These are phyloP conservation scores for Coemansia guatemalensis DNA, from an alignment of 192 early-diverging fungal genomes.

Conservation along the genomic window DNA sequence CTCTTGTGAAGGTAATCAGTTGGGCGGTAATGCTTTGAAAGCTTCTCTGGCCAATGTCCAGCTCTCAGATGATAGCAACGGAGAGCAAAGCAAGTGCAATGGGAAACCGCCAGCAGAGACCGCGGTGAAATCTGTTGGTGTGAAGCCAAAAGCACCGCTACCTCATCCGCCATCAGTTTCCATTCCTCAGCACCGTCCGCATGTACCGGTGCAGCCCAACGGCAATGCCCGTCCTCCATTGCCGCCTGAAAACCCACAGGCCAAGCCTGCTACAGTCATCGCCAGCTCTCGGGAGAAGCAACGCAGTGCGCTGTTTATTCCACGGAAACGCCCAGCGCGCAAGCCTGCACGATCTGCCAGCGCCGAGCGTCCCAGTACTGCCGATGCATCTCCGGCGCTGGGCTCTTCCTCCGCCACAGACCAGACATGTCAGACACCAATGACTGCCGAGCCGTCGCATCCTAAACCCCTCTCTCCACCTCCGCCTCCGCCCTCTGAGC, in stretches of 20 bases:
- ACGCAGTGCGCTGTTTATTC: constrained; percentile 43
- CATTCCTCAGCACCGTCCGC: background rate
- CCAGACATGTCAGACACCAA: background rate
- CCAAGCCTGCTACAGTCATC: background rate
- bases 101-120: background rate
- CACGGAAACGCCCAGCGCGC: constrained; percentile 16
- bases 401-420: background rate
- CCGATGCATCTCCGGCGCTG: background rate
- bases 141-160: background rate
- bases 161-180: too few relatives aligned
- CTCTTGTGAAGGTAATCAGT: background rate
- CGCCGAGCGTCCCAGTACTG: background rate
- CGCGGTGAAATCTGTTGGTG: background rate
- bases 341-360: background rate
- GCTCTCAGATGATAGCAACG: background rate
- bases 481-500: background rate
- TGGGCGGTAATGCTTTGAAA: background rate
- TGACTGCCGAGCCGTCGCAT: background rate
- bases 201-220: background rate
- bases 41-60: background rate
- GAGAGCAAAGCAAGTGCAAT: background rate
- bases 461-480: background rate
- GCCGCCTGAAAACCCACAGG: background rate
- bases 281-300: constrained; percentile 21
- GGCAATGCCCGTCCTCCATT: background rate